Evolutionary conservation across 2,329 filamentous ascomycete genomes (phyloP).

Genomic region (Claviceps humidiphila): DNA sequence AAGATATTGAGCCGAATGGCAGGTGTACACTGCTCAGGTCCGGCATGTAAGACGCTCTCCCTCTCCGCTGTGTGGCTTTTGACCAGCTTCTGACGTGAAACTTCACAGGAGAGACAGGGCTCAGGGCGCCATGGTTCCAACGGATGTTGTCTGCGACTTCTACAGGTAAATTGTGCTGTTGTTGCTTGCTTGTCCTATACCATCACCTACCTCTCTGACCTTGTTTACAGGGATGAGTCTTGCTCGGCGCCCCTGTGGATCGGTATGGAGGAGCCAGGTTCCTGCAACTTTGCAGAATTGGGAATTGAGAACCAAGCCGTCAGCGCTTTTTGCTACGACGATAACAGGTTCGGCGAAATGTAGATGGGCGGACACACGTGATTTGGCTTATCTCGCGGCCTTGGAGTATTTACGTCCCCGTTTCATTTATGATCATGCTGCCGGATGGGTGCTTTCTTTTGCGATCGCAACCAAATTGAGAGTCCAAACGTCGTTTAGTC

Average conservation of each 20-base stretch:
- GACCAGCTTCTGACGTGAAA: background rate
- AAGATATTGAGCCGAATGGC: slow-evolving; percentile 1
- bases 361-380: background rate
- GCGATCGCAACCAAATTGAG: no score
- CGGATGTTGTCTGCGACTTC: slow-evolving; percentile 2
- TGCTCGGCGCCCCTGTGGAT: slow-evolving; percentile 4
- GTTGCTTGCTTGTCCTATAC: background rate
- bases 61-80: no score
- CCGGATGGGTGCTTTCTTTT: no score
- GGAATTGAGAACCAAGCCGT: slow-evolving; percentile 2
- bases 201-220: background rate
- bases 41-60: background rate
- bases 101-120: background rate
- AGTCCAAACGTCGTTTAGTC: no score
- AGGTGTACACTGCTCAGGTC: background rate
- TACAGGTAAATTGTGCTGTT: background rate
- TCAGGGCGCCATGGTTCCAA: background rate
- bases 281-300: background rate
- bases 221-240: slow-evolving; percentile 1
- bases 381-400: background rate
- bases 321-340: slow-evolving; percentile 3
- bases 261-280: slow-evolving; percentile 3
- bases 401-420: no score
- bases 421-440: background rate
- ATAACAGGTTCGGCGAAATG: background rate